These are phyloP conservation scores for Aspergillus hortae DNA, from an alignment of 2,329 filamentous ascomycete genomes.

Conservation along the genomic window DNA sequence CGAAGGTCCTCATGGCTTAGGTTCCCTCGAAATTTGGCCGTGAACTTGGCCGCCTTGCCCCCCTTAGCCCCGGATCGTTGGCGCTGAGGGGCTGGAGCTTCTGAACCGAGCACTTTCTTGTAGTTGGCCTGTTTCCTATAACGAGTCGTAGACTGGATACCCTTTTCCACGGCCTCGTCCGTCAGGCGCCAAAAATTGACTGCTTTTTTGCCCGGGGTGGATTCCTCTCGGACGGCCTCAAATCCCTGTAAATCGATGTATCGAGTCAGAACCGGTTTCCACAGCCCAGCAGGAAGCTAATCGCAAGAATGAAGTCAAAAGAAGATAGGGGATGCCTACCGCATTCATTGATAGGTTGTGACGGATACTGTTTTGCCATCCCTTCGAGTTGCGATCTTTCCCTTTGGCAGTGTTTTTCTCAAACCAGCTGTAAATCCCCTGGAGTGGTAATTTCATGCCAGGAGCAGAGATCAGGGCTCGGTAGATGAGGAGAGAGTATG, in stretches of 20 bases:
- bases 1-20: slow-evolving; percentile 21
- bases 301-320: slow-evolving; percentile 7
- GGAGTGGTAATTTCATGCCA: slow-evolving; percentile 68
- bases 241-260: slow-evolving; percentile 28
- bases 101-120: slow-evolving; percentile 37
- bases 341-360: slow-evolving; percentile 96
- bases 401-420: slow-evolving; percentile 74
- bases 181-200: slow-evolving; percentile 79
- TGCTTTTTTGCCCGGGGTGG: slow-evolving; percentile 45
- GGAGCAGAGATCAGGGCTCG: slow-evolving; percentile 67
- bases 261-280: not conserved
- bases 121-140: slow-evolving; percentile 56
- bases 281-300: not conserved
- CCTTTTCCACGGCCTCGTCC: slow-evolving; percentile 63
- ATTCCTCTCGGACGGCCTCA: slow-evolving; percentile 54
- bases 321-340: slow-evolving; percentile 52
- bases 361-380: slow-evolving; percentile 94
- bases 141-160: slow-evolving; percentile 78
- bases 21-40: slow-evolving; percentile 28
- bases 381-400: slow-evolving; percentile 57
- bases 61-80: slow-evolving; percentile 42
- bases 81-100: slow-evolving; percentile 37
- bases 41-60: slow-evolving; percentile 37
- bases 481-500: slow-evolving; percentile 81
- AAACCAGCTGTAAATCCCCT: slow-evolving; percentile 92